Conservation (phyloP, 192 early-diverging fungal species). For the Rhizophagus clarus region DNA sequence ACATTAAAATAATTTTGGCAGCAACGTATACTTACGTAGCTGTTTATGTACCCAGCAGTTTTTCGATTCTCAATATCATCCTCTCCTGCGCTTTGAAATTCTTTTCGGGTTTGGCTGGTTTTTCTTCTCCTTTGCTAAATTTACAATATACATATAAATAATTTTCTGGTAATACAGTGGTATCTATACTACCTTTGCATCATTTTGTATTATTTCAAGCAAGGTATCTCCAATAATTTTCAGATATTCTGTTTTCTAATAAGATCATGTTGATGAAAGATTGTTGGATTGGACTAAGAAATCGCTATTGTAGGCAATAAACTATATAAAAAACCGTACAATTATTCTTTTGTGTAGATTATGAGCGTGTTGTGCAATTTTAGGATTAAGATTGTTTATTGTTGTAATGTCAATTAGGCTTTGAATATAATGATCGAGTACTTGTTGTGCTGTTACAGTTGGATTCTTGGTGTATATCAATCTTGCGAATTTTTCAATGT, state of each 20-base stretch:
- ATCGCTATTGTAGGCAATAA: not conserved
- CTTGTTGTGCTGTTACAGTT: conserved; percentile 11
- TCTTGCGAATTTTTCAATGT: conserved; percentile 13
- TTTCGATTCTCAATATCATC: conserved; percentile 25
- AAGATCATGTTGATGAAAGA: not conserved
- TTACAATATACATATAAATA: too few relatives aligned
- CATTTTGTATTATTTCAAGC: conserved; percentile 10
- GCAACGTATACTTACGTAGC: conserved; percentile 10
- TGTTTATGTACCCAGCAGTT: conserved; percentile 6
- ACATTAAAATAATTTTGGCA: not conserved
- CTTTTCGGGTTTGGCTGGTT: not conserved
- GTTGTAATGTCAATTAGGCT: conserved; percentile 6
- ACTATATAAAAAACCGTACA: not conserved
- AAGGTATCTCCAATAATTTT: conserved; percentile 19
- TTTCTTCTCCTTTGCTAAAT: conserved; percentile 19
- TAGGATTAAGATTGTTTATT: conserved; percentile 1
- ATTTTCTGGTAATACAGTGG: too few relatives aligned
- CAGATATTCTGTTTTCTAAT: conserved; percentile 10
- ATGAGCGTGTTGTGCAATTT: not conserved
- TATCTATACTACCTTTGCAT: conserved; percentile 28
- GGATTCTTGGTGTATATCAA: not conserved
- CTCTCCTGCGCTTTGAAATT: conserved; percentile 3
- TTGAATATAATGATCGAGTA: not conserved
- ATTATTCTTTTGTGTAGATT: not conserved
- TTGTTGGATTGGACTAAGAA: conserved; percentile 17